Base-by-base conservation (phyloP, 1,139 yeast species). In the Suhomyces choctaworum region DNA sequence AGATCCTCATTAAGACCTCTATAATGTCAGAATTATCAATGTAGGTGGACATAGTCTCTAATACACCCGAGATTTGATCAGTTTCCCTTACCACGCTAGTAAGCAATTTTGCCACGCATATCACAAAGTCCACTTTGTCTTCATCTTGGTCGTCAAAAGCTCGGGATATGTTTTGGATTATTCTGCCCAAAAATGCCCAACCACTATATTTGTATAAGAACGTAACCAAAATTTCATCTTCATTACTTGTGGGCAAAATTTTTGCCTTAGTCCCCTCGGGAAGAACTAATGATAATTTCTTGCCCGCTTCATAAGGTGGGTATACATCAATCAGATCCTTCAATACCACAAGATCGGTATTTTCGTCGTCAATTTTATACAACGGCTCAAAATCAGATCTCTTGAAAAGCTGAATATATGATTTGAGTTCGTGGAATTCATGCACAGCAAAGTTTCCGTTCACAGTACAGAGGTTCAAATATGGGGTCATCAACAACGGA, bases 111-210 rank as follows among this genome's bases (percentile, higher is more conserved):
- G 82, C 51, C 15, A 81, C 75, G 22, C 78, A 76, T 8, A 72
- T 48, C 9, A 76, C 63, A 7, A 70, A 42, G 9, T 61, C 62
- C 32, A 62, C 51, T 41, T 71, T 68, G 20, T 63, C 67, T 0
- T 47, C 43, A 25, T 70, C 66, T 4, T 59, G 46, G 11, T 58
- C 46, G 34, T 70, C 60, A 43, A 64, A 67, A 5, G 60, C 51
- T 31, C 63, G 64, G 22, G 80, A 66, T 7, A 82, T 56, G 46
- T 82, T 83, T 46, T 84, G 90, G 20, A 90, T 58, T 0, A 86
- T 64, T 47, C 95, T 73, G 1, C 97, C 97, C 22, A 90, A 50
- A 27, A 85, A 65, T 0, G 94, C 76, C 96, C 97, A 88, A 1
- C 97, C 97, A 53, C 81, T 85, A 52, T 81, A 88, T 5, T 74